Conservation (phyloP, 495 filamentous ascomycete species). For the Aspergillus baeticus region DNA sequence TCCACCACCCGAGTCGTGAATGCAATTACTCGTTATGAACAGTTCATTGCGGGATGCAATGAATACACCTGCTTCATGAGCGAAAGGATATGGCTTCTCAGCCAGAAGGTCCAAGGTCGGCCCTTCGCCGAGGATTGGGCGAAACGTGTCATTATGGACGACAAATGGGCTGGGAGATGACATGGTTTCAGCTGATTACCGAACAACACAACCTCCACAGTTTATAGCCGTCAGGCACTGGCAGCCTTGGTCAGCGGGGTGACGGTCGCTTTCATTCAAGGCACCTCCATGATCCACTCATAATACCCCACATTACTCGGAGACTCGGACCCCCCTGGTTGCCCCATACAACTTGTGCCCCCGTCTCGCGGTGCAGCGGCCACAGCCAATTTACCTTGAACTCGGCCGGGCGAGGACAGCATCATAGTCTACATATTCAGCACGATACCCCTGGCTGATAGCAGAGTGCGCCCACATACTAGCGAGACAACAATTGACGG, state of each 20-base stretch:
- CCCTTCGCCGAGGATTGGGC: conserved; percentile 26
- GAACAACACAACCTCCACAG: too few species aligned
- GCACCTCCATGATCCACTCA: too few species aligned
- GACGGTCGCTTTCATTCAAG: too few species aligned
- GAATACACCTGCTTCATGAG: conserved; percentile 63
- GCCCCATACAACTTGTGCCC: too few species aligned
- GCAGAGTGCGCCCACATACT: too few species aligned
- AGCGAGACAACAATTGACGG: background rate
- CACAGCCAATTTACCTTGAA: too few species aligned
- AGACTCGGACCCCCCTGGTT: too few species aligned
- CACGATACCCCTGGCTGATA: background rate
- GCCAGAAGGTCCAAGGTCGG: conserved; percentile 32
- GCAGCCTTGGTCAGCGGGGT: too few species aligned
- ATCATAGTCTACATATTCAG: background rate
- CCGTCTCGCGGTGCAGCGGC: too few species aligned
- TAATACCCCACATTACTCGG: too few species aligned
- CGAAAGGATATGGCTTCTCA: conserved; percentile 44
- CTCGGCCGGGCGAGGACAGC: too few species aligned
- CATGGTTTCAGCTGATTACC: conserved; percentile 10
- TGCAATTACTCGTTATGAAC: conserved; percentile 57
- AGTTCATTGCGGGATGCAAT: conserved; percentile 37
- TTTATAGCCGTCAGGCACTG: too few species aligned
- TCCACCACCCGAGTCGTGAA: conserved; percentile 12
- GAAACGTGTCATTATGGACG: conserved; percentile 21
- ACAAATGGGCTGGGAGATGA: conserved; percentile 13